A percentile compares a stretch with the other conserved stretches of the same genome.
Conservation (phyloP, 768 basidiomycete genomes). For the Pilatotrama ljubarskyi region DNA sequence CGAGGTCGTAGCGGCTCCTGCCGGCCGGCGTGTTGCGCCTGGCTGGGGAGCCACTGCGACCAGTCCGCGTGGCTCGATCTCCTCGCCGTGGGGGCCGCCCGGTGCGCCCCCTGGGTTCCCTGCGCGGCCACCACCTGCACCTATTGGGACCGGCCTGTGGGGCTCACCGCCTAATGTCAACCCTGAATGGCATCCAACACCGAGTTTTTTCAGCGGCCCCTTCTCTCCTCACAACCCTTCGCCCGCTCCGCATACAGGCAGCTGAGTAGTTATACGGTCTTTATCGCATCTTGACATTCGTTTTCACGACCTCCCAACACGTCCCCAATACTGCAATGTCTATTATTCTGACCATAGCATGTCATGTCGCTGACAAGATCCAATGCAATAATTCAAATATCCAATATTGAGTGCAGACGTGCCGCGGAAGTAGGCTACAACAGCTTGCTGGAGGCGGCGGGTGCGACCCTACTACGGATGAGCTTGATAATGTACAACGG, state of each 20-base stretch:
- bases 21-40: slow-evolving; percentile 40
- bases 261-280: slow-evolving; percentile 23
- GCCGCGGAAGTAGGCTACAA: slow-evolving; percentile 42
- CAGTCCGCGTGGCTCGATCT: slow-evolving; percentile 41
- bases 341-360: slow-evolving; percentile 28
- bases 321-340: slow-evolving; percentile 29
- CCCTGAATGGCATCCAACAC: slow-evolving; percentile 53
- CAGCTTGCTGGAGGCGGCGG: slow-evolving; percentile 92
- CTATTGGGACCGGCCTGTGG: slow-evolving; percentile 32
- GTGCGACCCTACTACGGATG: slow-evolving; percentile 82
- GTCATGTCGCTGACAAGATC: slow-evolving; percentile 30
- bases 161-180: slow-evolving; percentile 22
- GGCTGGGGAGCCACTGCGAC: slow-evolving; percentile 54
- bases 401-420: slow-evolving; percentile 4
- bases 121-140: slow-evolving; percentile 18
- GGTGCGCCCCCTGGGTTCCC: slow-evolving; percentile 35
- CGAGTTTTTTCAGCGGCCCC: slow-evolving; percentile 46
- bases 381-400: slow-evolving; percentile 27
- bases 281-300: slow-evolving; percentile 28
- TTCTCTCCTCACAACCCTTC: slow-evolving; percentile 53
- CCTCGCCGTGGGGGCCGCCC: slow-evolving; percentile 47
- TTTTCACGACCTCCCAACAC: background rate
- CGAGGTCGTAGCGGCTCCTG: slow-evolving; percentile 62
- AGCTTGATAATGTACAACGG: slow-evolving; percentile 91
- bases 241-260: slow-evolving; percentile 44